These are phyloP conservation scores for Clitoria ternatea DNA, from an alignment of 306 rosid genomes.

Conservation along the genomic window DNA sequence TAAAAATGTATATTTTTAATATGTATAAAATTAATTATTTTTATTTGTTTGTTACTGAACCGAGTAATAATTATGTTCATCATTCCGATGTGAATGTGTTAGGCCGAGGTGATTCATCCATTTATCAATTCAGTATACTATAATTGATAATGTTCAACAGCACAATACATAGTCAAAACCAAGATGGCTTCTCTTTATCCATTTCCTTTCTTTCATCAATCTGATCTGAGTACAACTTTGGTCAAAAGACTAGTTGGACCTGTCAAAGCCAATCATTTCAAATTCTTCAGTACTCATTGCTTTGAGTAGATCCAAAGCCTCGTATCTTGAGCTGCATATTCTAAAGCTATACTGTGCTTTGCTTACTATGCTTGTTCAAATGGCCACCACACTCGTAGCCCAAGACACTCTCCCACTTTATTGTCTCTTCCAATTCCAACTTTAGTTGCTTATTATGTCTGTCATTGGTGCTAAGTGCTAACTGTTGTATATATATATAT, in stretches of 20 bases:
- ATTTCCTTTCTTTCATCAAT: not conserved
- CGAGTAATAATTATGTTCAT: too few species aligned
- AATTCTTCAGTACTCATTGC: conserved; percentile 22
- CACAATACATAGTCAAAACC: too few species aligned
- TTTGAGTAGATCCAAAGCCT: conserved; percentile 13
- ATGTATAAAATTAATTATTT: too few species aligned
- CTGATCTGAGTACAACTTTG: not conserved
- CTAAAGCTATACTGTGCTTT: not conserved
- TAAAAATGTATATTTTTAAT: too few species aligned
- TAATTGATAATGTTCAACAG: too few species aligned
- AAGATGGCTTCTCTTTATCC: not conserved
- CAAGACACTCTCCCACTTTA: not conserved
- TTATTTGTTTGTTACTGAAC: too few species aligned
- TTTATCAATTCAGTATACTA: too few species aligned
- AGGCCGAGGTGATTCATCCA: too few species aligned
- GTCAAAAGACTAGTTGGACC: conserved; percentile 36
- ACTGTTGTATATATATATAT: not conserved
- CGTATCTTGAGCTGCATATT: conserved; percentile 11
- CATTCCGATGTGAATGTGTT: too few species aligned
- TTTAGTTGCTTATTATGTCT: not conserved
- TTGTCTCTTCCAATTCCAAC: conserved; percentile 5
- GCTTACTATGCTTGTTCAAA: not conserved
- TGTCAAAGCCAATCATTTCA: conserved; percentile 57
- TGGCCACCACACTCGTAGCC: not conserved
- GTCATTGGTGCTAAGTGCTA: not conserved